Evolutionary conservation across 2,329 filamentous ascomycete species (phyloP).

Genomic region (Ceratocystis cacaofunesta): DNA sequence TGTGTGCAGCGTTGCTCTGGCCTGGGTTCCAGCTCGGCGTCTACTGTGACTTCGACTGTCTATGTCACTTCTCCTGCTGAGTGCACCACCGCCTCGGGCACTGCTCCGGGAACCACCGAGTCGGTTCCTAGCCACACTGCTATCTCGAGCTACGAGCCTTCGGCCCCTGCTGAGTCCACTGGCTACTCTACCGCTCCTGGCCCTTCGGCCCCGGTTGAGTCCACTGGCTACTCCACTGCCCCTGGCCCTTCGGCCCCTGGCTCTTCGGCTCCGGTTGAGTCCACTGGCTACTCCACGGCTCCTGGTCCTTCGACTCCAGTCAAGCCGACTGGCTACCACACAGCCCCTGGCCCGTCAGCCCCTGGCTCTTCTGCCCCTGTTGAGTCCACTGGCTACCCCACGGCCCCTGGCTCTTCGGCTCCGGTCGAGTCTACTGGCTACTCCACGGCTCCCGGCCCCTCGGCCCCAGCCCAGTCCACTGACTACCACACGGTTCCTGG

Average conservation of each 20-base stretch:
- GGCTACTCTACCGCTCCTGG: neutral
- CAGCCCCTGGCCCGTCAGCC: neutral
- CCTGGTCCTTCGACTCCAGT: neutral
- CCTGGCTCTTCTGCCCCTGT: neutral
- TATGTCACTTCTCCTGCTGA: conserved; percentile 10
- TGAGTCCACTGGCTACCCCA: neutral
- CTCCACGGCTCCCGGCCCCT: neutral
- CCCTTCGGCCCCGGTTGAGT: neutral
- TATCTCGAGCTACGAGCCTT: neutral
- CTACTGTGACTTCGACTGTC: conserved; percentile 13
- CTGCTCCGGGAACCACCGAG: neutral
- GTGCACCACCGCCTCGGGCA: conserved; percentile 1
- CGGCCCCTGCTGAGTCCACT: neutral
- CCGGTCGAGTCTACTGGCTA: neutral
- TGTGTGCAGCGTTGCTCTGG: conserved; percentile 14
- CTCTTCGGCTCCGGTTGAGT: neutral
- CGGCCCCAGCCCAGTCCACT: neutral
- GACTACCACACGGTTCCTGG: neutral
- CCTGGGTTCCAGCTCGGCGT: conserved; percentile 4
- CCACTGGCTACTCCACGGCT: neutral
- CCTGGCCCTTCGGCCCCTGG: neutral
- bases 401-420: neutral
- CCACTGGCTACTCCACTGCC: neutral
- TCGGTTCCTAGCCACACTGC: no score
- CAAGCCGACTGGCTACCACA: neutral